phyloP scores from a whole-genome alignment of 352 stramenopile genomes.

The Pythium pyrilobum region DNA sequence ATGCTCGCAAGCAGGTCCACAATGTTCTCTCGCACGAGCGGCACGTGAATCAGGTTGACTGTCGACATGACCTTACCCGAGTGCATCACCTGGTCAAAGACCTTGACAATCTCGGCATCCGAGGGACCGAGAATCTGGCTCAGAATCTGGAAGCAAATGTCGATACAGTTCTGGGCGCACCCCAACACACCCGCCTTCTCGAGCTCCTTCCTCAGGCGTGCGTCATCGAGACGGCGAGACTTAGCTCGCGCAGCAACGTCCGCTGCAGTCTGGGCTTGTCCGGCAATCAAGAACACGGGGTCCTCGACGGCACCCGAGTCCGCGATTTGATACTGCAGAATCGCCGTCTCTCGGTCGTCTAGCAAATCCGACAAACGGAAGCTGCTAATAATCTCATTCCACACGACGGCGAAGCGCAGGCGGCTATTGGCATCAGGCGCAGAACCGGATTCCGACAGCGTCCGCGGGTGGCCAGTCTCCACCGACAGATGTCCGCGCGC shows the following conservation, averaged over 20 bases:
- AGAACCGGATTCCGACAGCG: constrained; percentile 44
- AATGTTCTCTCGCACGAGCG: constrained; percentile 75
- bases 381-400: constrained; percentile 88
- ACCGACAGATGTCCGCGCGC: constrained; percentile 62
- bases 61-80: constrained; percentile 39
- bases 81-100: constrained; percentile 65
- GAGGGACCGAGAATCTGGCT: constrained; percentile 67
- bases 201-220: constrained; percentile 58
- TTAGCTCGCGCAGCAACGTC: constrained; percentile 66
- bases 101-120: constrained; percentile 52
- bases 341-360: constrained; percentile 82
- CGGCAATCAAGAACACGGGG: constrained; percentile 84
- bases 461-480: constrained; percentile 31
- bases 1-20: constrained; percentile 82
- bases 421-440: constrained; percentile 71
- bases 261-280: constrained; percentile 59
- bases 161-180: constrained; percentile 72
- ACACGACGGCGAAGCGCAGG: constrained; percentile 82
- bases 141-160: constrained; percentile 80
- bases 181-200: constrained; percentile 67
- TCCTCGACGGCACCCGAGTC: constrained; percentile 76
- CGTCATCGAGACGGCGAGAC: constrained; percentile 50
- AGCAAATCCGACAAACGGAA: constrained; percentile 84
- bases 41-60: constrained; percentile 72
- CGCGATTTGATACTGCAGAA: constrained; percentile 87